Evolutionary conservation across 805 yeast species (phyloP).

Genomic region (Alloascoidea africana): DNA sequence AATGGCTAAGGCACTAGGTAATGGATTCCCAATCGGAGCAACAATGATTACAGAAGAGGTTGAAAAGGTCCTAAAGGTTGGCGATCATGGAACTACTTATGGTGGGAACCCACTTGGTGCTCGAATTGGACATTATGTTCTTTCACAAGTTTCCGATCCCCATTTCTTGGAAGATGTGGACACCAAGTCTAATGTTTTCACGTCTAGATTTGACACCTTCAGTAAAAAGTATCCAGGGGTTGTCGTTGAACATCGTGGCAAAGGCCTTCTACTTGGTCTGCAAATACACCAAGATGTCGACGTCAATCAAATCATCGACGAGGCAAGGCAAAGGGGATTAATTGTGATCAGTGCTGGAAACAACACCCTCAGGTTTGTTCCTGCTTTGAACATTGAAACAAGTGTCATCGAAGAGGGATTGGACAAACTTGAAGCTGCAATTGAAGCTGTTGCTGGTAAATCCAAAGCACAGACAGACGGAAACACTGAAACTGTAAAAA

Average conservation of each 20-base stretch:
- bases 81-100: conserved; percentile 96
- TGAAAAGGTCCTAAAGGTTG: conserved; percentile 59
- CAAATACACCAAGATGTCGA: conserved; percentile 45
- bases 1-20: conserved; percentile 91
- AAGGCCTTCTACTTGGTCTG: conserved; percentile 76
- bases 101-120: conserved; percentile 95
- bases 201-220: conserved; percentile 21
- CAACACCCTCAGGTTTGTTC: conserved; percentile 81
- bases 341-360: conserved; percentile 85
- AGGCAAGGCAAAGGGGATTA: conserved; percentile 68
- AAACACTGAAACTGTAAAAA: no score
- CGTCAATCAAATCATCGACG: conserved; percentile 31
- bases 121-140: conserved; percentile 64
- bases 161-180: conserved; percentile 47
- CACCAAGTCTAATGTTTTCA: conserved; percentile 42
- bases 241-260: conserved; percentile 66
- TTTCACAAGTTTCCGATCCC: conserved; percentile 46
- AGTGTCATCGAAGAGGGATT: conserved; percentile 59
- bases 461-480: neutral
- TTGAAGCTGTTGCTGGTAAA: conserved; percentile 16
- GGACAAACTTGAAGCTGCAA: conserved; percentile 44
- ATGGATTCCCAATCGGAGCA: conserved; percentile 94
- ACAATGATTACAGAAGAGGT: conserved; percentile 74
- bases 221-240: conserved; percentile 42
- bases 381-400: conserved; percentile 74